phyloP scores from a whole-genome alignment of 148 eudicot genomes.

The Chenopodium quinoa region DNA sequence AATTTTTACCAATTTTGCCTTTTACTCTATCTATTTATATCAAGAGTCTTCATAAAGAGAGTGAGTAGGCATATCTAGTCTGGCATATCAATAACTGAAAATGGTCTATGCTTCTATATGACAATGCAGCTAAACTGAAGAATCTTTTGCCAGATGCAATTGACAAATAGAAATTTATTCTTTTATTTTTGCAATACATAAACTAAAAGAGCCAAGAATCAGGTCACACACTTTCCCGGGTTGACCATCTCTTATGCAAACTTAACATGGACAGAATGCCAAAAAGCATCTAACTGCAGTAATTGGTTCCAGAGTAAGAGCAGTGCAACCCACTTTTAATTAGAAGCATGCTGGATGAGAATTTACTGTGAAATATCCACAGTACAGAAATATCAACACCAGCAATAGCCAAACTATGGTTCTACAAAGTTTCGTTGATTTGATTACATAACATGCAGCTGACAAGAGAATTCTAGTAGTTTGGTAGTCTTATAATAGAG shows the following conservation, averaged over 20 bases:
- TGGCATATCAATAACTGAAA: neutral
- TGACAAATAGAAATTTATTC: neutral
- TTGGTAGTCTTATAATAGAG: too few relatives aligned
- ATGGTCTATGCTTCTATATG: neutral
- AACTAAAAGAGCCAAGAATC: neutral
- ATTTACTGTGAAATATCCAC: neutral
- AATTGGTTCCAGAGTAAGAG: neutral
- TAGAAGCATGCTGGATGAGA: neutral
- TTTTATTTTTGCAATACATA: neutral
- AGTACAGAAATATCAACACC: neutral
- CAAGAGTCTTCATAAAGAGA: neutral
- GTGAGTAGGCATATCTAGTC: neutral
- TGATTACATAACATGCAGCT: neutral
- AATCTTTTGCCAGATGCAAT: slow-evolving; percentile 1
- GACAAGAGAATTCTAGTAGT: neutral
- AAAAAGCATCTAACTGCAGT: neutral
- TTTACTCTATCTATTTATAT: too few relatives aligned
- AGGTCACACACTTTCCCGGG: neutral
- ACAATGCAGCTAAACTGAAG: neutral
- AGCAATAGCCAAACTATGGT: neutral
- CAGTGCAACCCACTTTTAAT: neutral
- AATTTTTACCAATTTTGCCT: too few relatives aligned
- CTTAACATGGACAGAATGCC: neutral
- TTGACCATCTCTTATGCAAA: neutral
- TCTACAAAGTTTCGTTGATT: neutral